Evolutionary conservation across 2,329 filamentous ascomycete species (phyloP).

Genomic region (Herpomyces periplanetae): DNA sequence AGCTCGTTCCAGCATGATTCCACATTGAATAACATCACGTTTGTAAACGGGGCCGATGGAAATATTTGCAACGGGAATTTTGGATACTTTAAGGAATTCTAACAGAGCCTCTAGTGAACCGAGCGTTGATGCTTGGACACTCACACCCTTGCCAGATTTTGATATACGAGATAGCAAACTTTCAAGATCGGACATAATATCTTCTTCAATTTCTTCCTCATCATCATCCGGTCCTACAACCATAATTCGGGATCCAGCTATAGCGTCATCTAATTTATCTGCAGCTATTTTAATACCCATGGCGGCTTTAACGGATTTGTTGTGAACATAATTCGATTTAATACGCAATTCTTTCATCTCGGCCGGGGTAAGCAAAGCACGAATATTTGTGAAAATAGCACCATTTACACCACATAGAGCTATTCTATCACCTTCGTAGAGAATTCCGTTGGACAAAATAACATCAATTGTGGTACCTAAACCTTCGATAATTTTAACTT

Average conservation of each 20-base stretch:
- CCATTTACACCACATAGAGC: slow-evolving; percentile 90
- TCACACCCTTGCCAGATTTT: slow-evolving; percentile 70
- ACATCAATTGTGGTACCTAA: slow-evolving; percentile 97
- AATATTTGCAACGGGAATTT: slow-evolving; percentile 90
- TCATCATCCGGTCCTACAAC: slow-evolving; percentile 84
- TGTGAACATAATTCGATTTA: slow-evolving; percentile 87
- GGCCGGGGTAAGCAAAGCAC: slow-evolving; percentile 66
- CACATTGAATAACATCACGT: slow-evolving; percentile 72
- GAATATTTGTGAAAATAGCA: slow-evolving; percentile 69
- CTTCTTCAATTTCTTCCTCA: slow-evolving; percentile 78
- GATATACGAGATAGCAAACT: slow-evolving; percentile 64
- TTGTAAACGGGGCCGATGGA: slow-evolving; percentile 93
- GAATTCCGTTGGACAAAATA: slow-evolving; percentile 70
- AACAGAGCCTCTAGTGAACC: slow-evolving; percentile 82
- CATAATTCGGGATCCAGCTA: slow-evolving; percentile 71
- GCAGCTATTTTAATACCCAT: slow-evolving; percentile 96
- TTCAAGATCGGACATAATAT: slow-evolving; percentile 78
- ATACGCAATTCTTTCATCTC: slow-evolving; percentile 73
- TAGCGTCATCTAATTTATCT: slow-evolving; percentile 72
- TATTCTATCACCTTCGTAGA: slow-evolving; percentile 71
- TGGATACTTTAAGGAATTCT: slow-evolving; percentile 75
- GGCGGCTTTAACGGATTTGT: slow-evolving; percentile 94
- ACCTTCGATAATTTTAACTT: slow-evolving; percentile 96
- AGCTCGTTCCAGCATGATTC: slow-evolving; percentile 78
- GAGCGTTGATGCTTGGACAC: slow-evolving; percentile 80